phyloP scores from a whole-genome alignment of 129 eudicot species.

The Chrysanthemum makinoi region DNA sequence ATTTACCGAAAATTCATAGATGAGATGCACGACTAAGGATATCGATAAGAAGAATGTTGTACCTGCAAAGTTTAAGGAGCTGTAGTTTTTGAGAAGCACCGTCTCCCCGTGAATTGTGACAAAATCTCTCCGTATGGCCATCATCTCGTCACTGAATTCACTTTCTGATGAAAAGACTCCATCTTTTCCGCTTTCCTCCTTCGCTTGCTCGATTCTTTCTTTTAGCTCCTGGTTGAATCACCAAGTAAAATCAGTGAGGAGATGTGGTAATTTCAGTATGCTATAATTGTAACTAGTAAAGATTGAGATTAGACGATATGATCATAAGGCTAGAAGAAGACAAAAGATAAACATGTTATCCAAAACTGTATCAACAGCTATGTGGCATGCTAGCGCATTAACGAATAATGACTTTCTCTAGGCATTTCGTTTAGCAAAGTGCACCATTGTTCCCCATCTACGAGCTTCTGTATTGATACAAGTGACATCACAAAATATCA shows the following conservation, averaged over 20 bases:
- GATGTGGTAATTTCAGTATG: neutral
- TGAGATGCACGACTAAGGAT: neutral
- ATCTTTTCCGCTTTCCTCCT: slow-evolving; percentile 42
- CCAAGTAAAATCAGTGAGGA: slow-evolving; percentile 15
- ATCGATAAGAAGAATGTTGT: neutral
- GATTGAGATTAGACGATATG: neutral
- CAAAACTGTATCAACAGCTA: neutral
- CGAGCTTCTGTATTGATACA: neutral
- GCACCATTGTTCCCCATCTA: slow-evolving; percentile 2
- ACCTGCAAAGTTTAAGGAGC: slow-evolving; percentile 97
- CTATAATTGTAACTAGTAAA: neutral
- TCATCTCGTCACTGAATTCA: slow-evolving; percentile 61
- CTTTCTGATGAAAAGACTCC: slow-evolving; percentile 58
- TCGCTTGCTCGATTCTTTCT: slow-evolving; percentile 63
- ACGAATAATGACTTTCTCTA: neutral
- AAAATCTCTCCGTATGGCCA: slow-evolving; percentile 74
- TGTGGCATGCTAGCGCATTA: neutral
- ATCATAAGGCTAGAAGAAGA: neutral
- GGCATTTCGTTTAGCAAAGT: neutral
- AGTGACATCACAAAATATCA: neutral
- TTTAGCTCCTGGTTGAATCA: slow-evolving; percentile 49
- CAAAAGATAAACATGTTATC: neutral
- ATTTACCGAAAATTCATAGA: neutral
- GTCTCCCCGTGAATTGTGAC: slow-evolving; percentile 84
- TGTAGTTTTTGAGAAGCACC: slow-evolving; percentile 94